Percentiles rank a stretch among this genome's conserved stretches.
phyloP scores from a whole-genome alignment of 495 filamentous ascomycete genomes.

The Aspergillus homomorphus region DNA sequence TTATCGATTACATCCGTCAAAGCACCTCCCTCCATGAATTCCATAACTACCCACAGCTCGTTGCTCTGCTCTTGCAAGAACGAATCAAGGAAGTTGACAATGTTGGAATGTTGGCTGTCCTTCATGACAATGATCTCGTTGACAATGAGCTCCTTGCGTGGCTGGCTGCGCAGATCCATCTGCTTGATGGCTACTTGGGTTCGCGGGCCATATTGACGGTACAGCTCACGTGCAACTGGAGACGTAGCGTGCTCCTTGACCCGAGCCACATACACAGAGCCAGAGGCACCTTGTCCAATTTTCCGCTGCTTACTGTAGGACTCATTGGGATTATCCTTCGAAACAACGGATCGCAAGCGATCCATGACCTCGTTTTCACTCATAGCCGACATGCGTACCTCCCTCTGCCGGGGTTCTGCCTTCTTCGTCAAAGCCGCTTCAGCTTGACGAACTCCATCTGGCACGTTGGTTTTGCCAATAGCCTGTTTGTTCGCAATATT shows the following conservation, averaged over 20 bases:
- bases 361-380: constrained; percentile 95
- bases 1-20: constrained; percentile 98
- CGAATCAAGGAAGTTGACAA: constrained; percentile 97
- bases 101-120: constrained; percentile 94
- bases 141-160: constrained; percentile 96
- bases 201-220: constrained; percentile 64
- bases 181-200: constrained; percentile 96
- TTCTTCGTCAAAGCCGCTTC: constrained; percentile 79
- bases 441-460: constrained; percentile 71
- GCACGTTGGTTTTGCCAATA: constrained; percentile 41
- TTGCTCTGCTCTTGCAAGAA: constrained; percentile 89
- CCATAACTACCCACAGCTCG: constrained; percentile 99
- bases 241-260: constrained; percentile 74
- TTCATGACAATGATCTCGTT: constrained; percentile 99
- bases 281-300: constrained; percentile 96
- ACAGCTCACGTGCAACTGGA: constrained; percentile 60
- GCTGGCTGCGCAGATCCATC: constrained; percentile 97
- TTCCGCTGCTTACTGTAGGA: constrained; percentile 99
- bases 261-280: constrained; percentile 95
- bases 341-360: constrained; percentile 86
- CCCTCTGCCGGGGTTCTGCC: constrained; percentile 73
- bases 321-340: constrained; percentile 83
- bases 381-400: constrained; percentile 96
- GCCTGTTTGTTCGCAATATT: constrained; percentile 81
- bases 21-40: constrained; percentile 98